These are phyloP conservation scores for Coniochaeta prunicola DNA, from an alignment of 2,329 filamentous ascomycete genomes.

Conservation along the genomic window DNA sequence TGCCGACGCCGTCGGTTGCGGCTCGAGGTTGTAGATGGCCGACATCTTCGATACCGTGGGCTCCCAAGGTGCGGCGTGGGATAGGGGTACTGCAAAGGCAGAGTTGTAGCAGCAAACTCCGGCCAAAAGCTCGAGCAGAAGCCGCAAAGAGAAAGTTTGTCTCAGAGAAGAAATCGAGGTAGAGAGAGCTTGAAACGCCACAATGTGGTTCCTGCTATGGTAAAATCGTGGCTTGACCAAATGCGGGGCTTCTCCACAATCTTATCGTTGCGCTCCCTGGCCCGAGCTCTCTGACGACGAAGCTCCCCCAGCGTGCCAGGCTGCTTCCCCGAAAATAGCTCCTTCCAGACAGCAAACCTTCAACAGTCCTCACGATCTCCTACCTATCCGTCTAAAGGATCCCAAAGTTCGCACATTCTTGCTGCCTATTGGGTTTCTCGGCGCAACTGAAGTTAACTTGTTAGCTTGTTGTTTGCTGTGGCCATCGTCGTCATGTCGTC, in stretches of 20 bases:
- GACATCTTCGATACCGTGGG: slow-evolving; percentile 53
- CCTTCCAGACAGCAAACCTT: background rate
- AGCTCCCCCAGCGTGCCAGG: background rate
- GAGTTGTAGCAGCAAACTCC: background rate
- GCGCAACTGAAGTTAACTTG: background rate
- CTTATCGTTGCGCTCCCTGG: background rate
- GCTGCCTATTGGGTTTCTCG: background rate
- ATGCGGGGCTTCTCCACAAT: background rate
- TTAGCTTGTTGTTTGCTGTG: background rate
- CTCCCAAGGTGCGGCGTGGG: background rate
- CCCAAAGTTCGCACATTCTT: background rate
- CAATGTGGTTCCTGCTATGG: background rate
- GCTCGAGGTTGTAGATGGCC: slow-evolving; percentile 87
- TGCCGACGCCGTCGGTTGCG: slow-evolving; percentile 86
- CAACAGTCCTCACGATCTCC: background rate
- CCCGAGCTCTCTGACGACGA: slow-evolving; percentile 1
- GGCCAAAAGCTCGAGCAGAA: background rate
- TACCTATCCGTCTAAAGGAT: background rate
- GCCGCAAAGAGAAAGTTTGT: background rate
- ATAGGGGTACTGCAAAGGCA: background rate
- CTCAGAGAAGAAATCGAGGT: background rate
- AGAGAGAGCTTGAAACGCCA: background rate
- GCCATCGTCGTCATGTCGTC: slow-evolving; percentile 38
- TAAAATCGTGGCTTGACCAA: background rate
- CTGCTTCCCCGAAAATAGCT: slow-evolving; percentile 1